phyloP scores from a whole-genome alignment of 805 yeast species.

The Starmera caribaea region DNA sequence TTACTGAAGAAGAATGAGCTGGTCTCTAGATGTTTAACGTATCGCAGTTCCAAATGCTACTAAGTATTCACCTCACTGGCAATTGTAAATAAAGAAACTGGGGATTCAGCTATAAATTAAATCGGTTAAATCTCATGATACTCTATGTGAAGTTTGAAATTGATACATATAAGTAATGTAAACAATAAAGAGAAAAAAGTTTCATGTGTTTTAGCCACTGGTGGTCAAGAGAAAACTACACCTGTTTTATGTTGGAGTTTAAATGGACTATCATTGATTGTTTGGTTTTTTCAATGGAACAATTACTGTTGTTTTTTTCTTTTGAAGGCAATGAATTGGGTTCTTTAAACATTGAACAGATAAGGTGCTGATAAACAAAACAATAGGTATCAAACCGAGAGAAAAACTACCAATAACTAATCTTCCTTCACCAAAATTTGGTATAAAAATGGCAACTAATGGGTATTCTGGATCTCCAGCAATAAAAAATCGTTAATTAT shows the following conservation, averaged over 20 bases:
- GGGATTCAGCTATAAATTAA: slow-evolving; percentile 68
- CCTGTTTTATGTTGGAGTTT: slow-evolving; percentile 90
- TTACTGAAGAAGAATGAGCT: slow-evolving; percentile 75
- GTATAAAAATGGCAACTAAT: slow-evolving; percentile 54
- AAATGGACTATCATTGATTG: slow-evolving; percentile 59
- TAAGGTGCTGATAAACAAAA: slow-evolving; percentile 81
- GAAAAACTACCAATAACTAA: slow-evolving; percentile 32
- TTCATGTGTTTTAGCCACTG: slow-evolving; percentile 79
- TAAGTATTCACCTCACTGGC: slow-evolving; percentile 68
- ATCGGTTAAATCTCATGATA: slow-evolving; percentile 81
- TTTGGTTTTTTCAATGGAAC: slow-evolving; percentile 82
- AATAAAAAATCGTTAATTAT: slow-evolving; percentile 19
- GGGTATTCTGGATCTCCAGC: slow-evolving; percentile 44
- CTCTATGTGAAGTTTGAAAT: slow-evolving; percentile 77
- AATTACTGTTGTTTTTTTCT: slow-evolving; percentile 49
- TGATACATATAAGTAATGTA: slow-evolving; percentile 19
- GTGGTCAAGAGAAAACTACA: slow-evolving; percentile 89
- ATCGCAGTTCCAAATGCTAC: slow-evolving; percentile 82
- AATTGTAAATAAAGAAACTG: slow-evolving; percentile 63
- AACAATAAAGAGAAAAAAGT: slow-evolving; percentile 23
- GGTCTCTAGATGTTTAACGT: slow-evolving; percentile 88
- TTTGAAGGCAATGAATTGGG: slow-evolving; percentile 66
- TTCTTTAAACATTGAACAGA: slow-evolving; percentile 51
- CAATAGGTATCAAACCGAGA: slow-evolving; percentile 1
- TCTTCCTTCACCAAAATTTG: slow-evolving; percentile 49